phyloP scores from a whole-genome alignment of 169 alveolate species.

The Pseudocohnilembus persalinus region DNA sequence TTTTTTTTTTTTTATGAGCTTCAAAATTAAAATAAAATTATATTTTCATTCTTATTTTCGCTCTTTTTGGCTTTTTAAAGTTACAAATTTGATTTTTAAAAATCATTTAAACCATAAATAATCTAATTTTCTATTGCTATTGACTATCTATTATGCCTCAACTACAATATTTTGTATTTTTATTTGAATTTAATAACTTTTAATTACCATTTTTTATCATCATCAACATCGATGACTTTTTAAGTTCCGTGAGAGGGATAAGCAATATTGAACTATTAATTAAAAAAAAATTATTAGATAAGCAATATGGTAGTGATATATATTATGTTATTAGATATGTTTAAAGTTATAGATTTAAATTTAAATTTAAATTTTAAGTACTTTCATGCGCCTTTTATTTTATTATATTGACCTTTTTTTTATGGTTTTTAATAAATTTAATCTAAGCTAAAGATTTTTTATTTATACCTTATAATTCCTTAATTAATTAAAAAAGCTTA shows the following conservation, averaged over 20 bases:
- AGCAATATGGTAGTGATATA: too few relatives aligned
- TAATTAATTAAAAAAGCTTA: too few relatives aligned
- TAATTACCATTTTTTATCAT: constrained; percentile 93
- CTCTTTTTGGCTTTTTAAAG: too few relatives aligned
- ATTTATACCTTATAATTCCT: not conserved
- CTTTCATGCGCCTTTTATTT: not conserved
- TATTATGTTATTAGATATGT: too few relatives aligned
- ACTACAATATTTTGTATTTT: constrained; percentile 10
- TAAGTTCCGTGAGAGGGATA: constrained; percentile 96
- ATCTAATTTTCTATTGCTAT: constrained; percentile 10
- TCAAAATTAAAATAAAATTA: not conserved
- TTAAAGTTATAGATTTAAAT: not conserved
- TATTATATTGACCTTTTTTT: not conserved
- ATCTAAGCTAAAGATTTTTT: not conserved
- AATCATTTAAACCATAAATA: not conserved
- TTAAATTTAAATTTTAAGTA: too few relatives aligned
- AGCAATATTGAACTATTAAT: constrained; percentile 90
- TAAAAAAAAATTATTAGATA: not conserved
- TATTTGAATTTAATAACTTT: not conserved
- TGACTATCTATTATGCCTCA: constrained; percentile 1
- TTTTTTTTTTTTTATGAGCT: not conserved
- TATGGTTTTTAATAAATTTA: too few relatives aligned
- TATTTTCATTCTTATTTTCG: too few relatives aligned
- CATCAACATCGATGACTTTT: constrained; percentile 98
- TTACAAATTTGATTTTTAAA: not conserved